Conservation (phyloP, 495 filamentous ascomycete species). For the Penicillium bovifimosum region DNA sequence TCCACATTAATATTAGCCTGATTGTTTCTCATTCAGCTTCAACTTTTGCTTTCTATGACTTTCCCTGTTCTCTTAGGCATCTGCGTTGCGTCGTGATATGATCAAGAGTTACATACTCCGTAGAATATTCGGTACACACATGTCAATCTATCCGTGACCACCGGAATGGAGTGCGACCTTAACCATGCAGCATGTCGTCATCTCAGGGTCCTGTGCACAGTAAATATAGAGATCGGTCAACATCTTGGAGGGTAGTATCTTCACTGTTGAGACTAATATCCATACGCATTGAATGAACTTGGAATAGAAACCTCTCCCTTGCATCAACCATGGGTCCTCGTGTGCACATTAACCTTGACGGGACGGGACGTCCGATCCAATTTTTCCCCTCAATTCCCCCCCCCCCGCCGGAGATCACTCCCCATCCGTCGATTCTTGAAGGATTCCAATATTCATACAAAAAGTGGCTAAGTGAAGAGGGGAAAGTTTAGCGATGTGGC, state of each 20-base stretch:
- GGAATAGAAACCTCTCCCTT: constrained; percentile 25
- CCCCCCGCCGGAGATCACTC: constrained; percentile 5
- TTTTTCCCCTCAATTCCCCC: neutral
- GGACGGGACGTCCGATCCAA: constrained; percentile 38
- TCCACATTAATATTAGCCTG: constrained; percentile 8
- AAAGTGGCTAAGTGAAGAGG: constrained; percentile 16
- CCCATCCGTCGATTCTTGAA: neutral
- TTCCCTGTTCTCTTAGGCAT: neutral
- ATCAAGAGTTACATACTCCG: constrained; percentile 1
- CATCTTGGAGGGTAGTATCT: neutral
- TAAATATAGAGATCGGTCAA: neutral
- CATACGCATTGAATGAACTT: neutral
- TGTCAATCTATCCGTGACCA: constrained; percentile 1
- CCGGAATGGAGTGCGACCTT: constrained; percentile 10
- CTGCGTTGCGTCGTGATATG: neutral
- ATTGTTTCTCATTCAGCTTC: constrained; percentile 1
- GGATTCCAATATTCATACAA: neutral
- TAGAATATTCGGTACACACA: constrained; percentile 18
- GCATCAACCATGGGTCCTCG: constrained; percentile 33
- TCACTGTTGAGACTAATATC: no score
- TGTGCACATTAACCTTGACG: constrained; percentile 46
- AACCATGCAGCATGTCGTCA: constrained; percentile 15
- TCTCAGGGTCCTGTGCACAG: constrained; percentile 15
- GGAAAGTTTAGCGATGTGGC: constrained; percentile 23
- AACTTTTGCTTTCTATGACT: neutral